Evolutionary conservation across 2,329 filamentous ascomycete species (phyloP), one percentile per base, ranked within the genome.

Genomic region (Xylaria multiplex): DNA sequence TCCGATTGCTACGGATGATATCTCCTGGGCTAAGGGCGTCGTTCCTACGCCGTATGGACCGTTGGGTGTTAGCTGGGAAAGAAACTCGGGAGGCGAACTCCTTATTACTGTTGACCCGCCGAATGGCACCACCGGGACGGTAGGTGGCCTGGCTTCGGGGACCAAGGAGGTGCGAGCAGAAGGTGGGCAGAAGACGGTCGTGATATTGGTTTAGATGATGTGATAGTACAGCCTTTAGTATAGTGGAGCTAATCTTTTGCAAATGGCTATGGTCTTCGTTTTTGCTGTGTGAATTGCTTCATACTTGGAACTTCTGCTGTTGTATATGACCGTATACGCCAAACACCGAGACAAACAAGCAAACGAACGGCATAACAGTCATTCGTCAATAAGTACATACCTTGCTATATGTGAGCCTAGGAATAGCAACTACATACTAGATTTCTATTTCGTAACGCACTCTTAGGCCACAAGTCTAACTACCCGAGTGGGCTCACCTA

Each of bases 41-140:
- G 80, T 85, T 14, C 79, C 80, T 0, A 83, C 82, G 3, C 81
- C 81, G 0, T 67, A 73, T 30, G 79, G 80, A 0, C 73, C 71
- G 3, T 77, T 84, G 3, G 65, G 42, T 6, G 80, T 83, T 1
- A 68, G 73, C 6, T 84, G 82, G 83, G 71, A 73, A 56, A 70
- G 65, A n/a, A 52, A 59, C 27, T 49, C 45, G 5, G 62, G 45
- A 16, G 61, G 64, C 13, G 69, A 70, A 0, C 32, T 81, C 37
- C 64, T 59, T 1, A 49, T 83, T n/a, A 70, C 59, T 22, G 72
- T 80, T 1, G 69, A 64, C 16, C 70, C 77, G 14, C 80, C 81
- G 3, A 54, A 48, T 7, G 73, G 73, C 0, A 77, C 75, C 2
- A 69, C 59, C 6, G 78, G 78, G 5, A 71, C 65, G 5, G 68